Base-by-base conservation (phyloP, 495 filamentous ascomycete genomes). In the Penicillium odoratum region DNA sequence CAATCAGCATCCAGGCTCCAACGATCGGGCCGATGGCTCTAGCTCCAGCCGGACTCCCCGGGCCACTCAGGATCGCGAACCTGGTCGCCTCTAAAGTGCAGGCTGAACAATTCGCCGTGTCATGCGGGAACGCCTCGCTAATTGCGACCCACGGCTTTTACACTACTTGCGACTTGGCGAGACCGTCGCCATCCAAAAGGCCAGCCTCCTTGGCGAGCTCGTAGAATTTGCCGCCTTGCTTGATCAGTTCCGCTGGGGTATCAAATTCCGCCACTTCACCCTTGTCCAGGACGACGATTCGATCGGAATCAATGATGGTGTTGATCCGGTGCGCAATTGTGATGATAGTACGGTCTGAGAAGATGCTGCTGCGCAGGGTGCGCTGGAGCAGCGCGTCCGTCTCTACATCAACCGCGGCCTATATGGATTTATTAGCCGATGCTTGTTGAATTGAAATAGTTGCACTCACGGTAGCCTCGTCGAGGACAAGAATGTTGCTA, bases 291-390 rank as follows among this genome's bases (percentile, higher is more conserved):
- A 98, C 92, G 42, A 97, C 84, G 53, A 98, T 92, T 25, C 91
- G 82, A 72, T 98, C 92, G 29, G 88, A 91, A 74, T 97, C 92
- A 18, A 97, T 83, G 69, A 98, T 96, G 18, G 92, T 98, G 75
- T 97, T 96, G 74, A 99, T 95, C 44, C 94, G 85, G 72, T 98
- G 94, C 48, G 94, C 94, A 66, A 98, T 96, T 1, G 95, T 98
- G 66, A 99, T 92, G 71, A 99, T 98, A 16, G 95, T 99, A 18
- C 93, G 84, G 67, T 97, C 89, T 51, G 83, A 78, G 80, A 97
- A 96, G 67, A 81, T 74, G 57, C 70, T 79, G 69, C 80, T 82
- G 61, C 81, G 75, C 33, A 83, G 61, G 18, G 81, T 83, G 45
- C 74, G 75, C 67, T 83, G 81, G 36, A 97, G 82, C 76, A 96